These are phyloP conservation scores for Pterocarpus santalinus DNA, from an alignment of 306 rosid genomes.

Conservation along the genomic window DNA sequence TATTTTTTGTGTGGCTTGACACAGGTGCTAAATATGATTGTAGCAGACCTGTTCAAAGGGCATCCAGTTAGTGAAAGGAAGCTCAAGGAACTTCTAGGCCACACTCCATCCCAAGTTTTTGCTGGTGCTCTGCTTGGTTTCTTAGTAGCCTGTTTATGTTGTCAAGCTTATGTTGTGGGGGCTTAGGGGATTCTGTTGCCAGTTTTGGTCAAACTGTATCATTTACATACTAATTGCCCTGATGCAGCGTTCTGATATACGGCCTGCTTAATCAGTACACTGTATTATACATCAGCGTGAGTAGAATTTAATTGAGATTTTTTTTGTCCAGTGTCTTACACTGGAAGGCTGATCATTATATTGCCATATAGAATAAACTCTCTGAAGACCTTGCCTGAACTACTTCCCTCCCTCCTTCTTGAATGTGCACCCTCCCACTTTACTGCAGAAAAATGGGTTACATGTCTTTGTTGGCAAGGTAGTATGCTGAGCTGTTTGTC, in stretches of 20 bases:
- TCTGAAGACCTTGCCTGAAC: not conserved
- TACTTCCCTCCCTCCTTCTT: not conserved
- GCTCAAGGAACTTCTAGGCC: slow-evolving; percentile 93
- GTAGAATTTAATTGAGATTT: slow-evolving; percentile 30
- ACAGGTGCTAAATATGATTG: slow-evolving; percentile 93
- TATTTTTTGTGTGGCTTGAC: slow-evolving; percentile 15
- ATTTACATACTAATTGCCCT: slow-evolving; percentile 19
- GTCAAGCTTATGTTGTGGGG: slow-evolving; percentile 62
- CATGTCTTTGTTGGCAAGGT: not conserved
- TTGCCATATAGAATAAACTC: slow-evolving; percentile 25
- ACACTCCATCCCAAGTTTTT: slow-evolving; percentile 88
- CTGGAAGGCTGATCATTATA: slow-evolving; percentile 13
- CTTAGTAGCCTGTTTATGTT: slow-evolving; percentile 74
- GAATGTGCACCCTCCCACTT: not conserved
- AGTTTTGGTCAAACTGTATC: slow-evolving; percentile 41
- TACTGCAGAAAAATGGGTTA: not conserved
- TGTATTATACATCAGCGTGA: slow-evolving; percentile 26
- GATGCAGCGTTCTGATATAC: slow-evolving; percentile 24
- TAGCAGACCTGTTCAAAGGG: slow-evolving; percentile 87
- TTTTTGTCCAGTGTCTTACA: slow-evolving; percentile 5
- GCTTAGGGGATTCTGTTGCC: slow-evolving; percentile 44
- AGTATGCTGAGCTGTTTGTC: not conserved
- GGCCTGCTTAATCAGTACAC: not conserved
- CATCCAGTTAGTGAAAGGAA: slow-evolving; percentile 92
- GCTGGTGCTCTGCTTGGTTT: slow-evolving; percentile 88